Evolutionary conservation across 208 protist species (phyloP).

Genomic region (Trypanosomatidae sp.): DNA sequence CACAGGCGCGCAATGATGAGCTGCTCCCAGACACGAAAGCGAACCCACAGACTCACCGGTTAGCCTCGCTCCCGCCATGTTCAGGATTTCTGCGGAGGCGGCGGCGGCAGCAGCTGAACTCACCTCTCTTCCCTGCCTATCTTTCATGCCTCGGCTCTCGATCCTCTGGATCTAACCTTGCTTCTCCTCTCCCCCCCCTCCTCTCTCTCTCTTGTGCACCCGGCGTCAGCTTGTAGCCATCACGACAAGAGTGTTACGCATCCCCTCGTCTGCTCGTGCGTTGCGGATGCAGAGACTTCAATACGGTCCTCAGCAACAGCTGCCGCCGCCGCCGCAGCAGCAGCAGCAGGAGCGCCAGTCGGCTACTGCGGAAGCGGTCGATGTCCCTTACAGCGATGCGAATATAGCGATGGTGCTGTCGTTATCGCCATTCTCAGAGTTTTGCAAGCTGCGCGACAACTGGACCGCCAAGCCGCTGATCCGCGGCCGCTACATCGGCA

Average conservation of each 20-base stretch:
- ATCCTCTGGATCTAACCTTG: not conserved
- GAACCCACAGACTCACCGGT: not conserved
- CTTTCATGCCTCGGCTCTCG: not conserved
- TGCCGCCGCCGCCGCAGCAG: not conserved
- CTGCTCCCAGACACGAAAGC: not conserved
- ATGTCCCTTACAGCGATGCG: conserved; percentile 28
- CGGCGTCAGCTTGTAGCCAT: no score
- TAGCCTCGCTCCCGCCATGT: not conserved
- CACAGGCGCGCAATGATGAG: not conserved
- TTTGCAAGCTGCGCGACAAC: conserved; percentile 44
- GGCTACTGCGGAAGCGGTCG: not conserved
- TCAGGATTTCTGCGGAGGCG: not conserved
- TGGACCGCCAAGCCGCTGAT: conserved; percentile 28
- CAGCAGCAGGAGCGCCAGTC: not conserved
- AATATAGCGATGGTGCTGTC: conserved; percentile 43
- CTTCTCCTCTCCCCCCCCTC: not conserved
- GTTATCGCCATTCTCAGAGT: conserved; percentile 41
- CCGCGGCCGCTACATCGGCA: conserved; percentile 48
- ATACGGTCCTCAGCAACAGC: not conserved
- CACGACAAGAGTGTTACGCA: not conserved
- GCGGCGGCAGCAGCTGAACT: no score
- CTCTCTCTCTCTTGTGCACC: not conserved
- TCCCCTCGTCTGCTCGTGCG: not conserved
- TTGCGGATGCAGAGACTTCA: not conserved
- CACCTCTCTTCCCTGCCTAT: not conserved